These are phyloP conservation scores for Collybia nuda DNA, from an alignment of 768 basidiomycete genomes.

Conservation along the genomic window DNA sequence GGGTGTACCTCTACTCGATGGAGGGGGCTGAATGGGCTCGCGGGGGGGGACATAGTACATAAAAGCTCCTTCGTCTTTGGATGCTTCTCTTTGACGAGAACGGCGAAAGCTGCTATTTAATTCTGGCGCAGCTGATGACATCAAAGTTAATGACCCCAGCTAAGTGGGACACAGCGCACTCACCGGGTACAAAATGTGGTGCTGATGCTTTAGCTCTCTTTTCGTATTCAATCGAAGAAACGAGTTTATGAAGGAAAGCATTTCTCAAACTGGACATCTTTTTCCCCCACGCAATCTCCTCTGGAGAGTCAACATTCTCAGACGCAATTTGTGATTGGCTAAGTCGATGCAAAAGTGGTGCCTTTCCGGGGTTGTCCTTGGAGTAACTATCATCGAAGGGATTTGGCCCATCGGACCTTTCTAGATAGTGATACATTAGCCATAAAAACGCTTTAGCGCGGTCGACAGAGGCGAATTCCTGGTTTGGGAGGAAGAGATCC, in stretches of 20 bases:
- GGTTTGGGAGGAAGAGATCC: constrained; percentile 78
- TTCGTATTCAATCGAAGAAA: constrained; percentile 52
- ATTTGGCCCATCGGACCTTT: constrained; percentile 61
- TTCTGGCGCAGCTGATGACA: constrained; percentile 18
- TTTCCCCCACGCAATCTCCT: constrained; percentile 78
- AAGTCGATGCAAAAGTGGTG: constrained; percentile 58
- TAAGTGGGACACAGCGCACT: constrained; percentile 2
- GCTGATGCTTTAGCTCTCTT: constrained; percentile 43
- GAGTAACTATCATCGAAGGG: constrained; percentile 76
- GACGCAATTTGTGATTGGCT: constrained; percentile 49
- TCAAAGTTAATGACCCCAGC: background rate
- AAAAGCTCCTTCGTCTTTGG: constrained; percentile 44
- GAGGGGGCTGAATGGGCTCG: constrained; percentile 25
- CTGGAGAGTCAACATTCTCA: constrained; percentile 79
- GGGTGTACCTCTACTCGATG: constrained; percentile 18
- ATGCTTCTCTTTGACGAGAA: constrained; percentile 35
- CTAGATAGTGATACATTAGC: constrained; percentile 82
- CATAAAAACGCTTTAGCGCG: constrained; percentile 82
- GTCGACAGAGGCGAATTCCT: constrained; percentile 65
- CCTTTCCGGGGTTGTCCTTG: constrained; percentile 54
- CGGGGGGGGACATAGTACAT: constrained; percentile 49
- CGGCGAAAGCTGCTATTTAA: constrained; percentile 30
- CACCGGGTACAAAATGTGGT: constrained; percentile 49
- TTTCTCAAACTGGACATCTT: constrained; percentile 74
- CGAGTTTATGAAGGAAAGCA: constrained; percentile 68